phyloP scores from a whole-genome alignment of 352 stramenopile genomes.

The Phytophthora ohioensis region DNA sequence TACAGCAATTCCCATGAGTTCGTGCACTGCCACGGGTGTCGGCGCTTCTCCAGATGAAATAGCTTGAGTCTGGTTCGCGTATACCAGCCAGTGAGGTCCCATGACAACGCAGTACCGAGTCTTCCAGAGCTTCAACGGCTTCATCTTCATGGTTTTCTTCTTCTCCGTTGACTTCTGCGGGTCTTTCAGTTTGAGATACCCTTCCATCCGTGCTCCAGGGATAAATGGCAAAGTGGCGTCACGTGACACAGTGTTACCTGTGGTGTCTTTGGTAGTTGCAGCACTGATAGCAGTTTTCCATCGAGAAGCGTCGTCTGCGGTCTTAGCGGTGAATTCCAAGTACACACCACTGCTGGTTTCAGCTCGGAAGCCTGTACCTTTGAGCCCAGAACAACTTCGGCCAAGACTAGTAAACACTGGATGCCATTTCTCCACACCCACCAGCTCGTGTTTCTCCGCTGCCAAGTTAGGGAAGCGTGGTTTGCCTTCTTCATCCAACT shows the following conservation, averaged over 20 bases:
- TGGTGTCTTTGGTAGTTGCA: conserved; percentile 37
- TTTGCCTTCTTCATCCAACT: conserved; percentile 35
- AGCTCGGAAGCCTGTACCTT: conserved; percentile 58
- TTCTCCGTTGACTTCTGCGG: conserved; percentile 15
- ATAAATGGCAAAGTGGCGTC: conserved; percentile 69
- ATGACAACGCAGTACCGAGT: conserved; percentile 77
- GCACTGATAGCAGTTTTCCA: conserved; percentile 47
- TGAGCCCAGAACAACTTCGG: conserved; percentile 20
- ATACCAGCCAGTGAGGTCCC: conserved; percentile 75
- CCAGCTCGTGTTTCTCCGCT: conserved; percentile 63
- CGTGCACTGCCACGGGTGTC: conserved; percentile 58
- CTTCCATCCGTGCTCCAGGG: conserved; percentile 71
- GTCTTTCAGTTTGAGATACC: conserved; percentile 66
- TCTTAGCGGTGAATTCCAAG: conserved; percentile 59
- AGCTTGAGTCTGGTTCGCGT: conserved; percentile 69
- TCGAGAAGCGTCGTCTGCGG: conserved; percentile 41
- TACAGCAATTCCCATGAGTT: conserved; percentile 51
- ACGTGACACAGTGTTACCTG: conserved; percentile 33
- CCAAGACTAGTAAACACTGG: conserved; percentile 42
- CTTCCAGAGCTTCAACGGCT: conserved; percentile 53
- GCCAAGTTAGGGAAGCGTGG: conserved; percentile 17
- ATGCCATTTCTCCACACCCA: conserved; percentile 61
- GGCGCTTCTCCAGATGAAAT: conserved; percentile 34
- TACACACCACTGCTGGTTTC: conserved; percentile 69
- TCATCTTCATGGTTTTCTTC: conserved; percentile 43